phyloP scores from a whole-genome alignment of 768 basidiomycete species.

The Galerina sulciceps region DNA sequence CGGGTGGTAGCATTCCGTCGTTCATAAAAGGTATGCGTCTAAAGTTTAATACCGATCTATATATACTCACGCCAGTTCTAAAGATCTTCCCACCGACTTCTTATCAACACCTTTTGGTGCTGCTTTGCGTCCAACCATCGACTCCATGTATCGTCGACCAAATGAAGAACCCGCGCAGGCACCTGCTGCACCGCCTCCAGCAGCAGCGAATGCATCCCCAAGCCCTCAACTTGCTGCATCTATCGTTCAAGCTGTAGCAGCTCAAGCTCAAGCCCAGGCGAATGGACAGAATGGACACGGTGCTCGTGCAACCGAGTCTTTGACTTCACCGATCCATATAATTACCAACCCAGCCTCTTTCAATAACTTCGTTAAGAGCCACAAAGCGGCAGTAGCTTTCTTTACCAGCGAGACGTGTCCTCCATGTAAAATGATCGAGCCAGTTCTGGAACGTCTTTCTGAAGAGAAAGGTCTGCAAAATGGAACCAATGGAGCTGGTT shows the following conservation, averaged over 20 bases:
- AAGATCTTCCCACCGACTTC: conserved; percentile 82
- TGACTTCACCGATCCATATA: conserved; percentile 68
- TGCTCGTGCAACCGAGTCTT: conserved; percentile 47
- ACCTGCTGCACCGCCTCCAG: conserved; percentile 32
- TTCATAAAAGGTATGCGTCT: conserved; percentile 73
- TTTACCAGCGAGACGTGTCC: conserved; percentile 80
- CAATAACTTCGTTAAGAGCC: conserved; percentile 60
- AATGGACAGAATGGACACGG: conserved; percentile 15
- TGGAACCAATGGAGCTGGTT: conserved; percentile 59
- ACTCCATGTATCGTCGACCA: conserved; percentile 81
- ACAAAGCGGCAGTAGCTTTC: conserved; percentile 77
- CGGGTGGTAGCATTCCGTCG: conserved; percentile 77
- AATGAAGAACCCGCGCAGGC: conserved; percentile 45
- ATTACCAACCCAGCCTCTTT: conserved; percentile 80
- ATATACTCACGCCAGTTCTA: not conserved
- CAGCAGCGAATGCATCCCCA: conserved; percentile 36
- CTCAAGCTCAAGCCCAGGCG: conserved; percentile 51
- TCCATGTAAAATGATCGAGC: conserved; percentile 85
- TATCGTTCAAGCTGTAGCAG: conserved; percentile 59
- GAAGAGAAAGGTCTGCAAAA: conserved; percentile 55
- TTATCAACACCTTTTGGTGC: conserved; percentile 89
- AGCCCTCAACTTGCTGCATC: conserved; percentile 55
- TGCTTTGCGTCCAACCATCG: conserved; percentile 87
- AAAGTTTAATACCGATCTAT: not conserved
- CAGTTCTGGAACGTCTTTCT: conserved; percentile 80